Evolutionary conservation across 805 yeast species (phyloP).

Genomic region (Isabelozyma heimii): DNA sequence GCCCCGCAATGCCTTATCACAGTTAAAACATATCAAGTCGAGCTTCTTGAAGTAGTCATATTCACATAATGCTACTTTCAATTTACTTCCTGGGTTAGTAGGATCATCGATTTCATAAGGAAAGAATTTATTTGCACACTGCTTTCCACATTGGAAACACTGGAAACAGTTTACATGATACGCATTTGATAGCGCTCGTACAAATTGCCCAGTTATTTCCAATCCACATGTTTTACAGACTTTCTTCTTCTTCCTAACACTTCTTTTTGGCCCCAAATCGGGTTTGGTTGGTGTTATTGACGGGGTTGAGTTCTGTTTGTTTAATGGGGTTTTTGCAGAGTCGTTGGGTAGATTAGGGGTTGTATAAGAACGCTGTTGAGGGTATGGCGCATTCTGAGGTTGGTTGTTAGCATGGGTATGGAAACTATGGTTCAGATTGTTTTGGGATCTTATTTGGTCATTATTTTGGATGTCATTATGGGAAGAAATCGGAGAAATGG

Average conservation of each 20-base stretch:
- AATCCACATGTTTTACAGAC: constrained; percentile 34
- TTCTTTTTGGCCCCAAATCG: constrained; percentile 7
- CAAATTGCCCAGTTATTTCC: constrained; percentile 63
- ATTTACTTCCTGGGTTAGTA: constrained; percentile 30
- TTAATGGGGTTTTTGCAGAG: background rate
- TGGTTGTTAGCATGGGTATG: background rate
- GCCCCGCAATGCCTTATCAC: constrained; percentile 84
- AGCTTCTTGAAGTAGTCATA: constrained; percentile 85
- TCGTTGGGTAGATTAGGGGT: background rate
- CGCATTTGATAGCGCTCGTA: constrained; percentile 75
- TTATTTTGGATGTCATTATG: background rate
- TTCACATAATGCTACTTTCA: constrained; percentile 68
- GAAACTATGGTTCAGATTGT: background rate
- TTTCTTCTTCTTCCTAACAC: constrained; percentile 22
- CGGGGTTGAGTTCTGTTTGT: background rate
- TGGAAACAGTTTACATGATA: constrained; percentile 87
- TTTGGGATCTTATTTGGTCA: constrained; percentile 3
- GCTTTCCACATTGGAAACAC: constrained; percentile 79
- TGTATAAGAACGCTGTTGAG: background rate
- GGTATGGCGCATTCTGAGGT: background rate
- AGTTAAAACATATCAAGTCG: constrained; percentile 80
- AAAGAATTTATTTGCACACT: constrained; percentile 84
- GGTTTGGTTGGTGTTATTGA: constrained; percentile 5
- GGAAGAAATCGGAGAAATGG: constrained; percentile 19
- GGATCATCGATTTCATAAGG: constrained; percentile 56